Percentiles rank a stretch among this genome's conserved stretches.
Conservation (phyloP, 768 basidiomycete species). For the Trametes cubensis region DNA sequence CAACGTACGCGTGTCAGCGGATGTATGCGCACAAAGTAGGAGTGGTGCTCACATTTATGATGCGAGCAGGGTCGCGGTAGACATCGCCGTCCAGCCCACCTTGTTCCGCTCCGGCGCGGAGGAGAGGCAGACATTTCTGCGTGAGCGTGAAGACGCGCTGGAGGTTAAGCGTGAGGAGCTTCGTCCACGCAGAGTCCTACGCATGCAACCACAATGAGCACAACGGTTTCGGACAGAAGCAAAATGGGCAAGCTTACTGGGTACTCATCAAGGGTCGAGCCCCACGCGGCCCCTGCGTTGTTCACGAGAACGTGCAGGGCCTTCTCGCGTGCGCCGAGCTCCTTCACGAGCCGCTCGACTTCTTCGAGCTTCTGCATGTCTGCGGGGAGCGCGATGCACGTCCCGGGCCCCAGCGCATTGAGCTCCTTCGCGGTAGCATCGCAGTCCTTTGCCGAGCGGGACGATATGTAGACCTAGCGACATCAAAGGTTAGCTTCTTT, state of each 20-base stretch:
- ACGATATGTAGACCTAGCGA: conserved; percentile 61
- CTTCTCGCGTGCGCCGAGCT: conserved; percentile 53
- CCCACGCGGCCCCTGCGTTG: conserved; percentile 66
- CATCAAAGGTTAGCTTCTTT: background rate
- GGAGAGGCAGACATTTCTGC: conserved; percentile 60
- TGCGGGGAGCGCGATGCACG: conserved; percentile 55
- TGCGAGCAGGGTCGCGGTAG: conserved; percentile 52
- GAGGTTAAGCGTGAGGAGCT: conserved; percentile 63
- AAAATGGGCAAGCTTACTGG: conserved; percentile 38
- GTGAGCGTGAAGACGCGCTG: conserved; percentile 67
- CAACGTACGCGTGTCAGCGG: too few species aligned
- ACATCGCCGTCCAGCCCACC: conserved; percentile 41
- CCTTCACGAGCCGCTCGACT: conserved; percentile 53
- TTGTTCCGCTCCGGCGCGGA: conserved; percentile 48
- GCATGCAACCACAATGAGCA: background rate
- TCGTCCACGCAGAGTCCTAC: conserved; percentile 60
- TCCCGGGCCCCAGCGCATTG: conserved; percentile 52
- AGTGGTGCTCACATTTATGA: conserved; percentile 54
- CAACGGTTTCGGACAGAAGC: background rate
- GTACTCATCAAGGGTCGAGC: conserved; percentile 47
- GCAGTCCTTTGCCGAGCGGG: conserved; percentile 56
- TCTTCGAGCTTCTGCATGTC: conserved; percentile 57
- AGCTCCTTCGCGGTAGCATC: conserved; percentile 54
- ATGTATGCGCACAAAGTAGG: too few species aligned
- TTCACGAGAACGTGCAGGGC: conserved; percentile 62